Percentiles rank a stretch among this genome's conserved stretches.
phyloP scores from a whole-genome alignment of 257 asterid genomes.

The Penstemon newberryi region DNA sequence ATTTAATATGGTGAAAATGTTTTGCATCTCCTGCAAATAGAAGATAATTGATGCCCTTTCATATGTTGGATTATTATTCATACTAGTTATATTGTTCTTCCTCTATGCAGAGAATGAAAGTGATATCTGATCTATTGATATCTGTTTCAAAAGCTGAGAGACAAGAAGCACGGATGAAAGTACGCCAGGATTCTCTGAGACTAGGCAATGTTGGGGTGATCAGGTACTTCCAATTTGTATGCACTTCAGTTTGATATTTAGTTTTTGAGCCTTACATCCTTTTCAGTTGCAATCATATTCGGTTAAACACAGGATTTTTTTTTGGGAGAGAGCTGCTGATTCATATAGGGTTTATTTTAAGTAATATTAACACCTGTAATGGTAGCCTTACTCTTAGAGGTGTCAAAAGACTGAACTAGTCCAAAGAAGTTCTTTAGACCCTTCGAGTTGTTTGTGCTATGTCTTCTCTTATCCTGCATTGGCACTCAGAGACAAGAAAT shows the following conservation, averaged over 20 bases:
- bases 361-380: not conserved
- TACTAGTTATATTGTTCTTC: constrained; percentile 17
- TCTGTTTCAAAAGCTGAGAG: constrained; percentile 96
- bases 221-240: constrained; percentile 49
- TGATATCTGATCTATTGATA: constrained; percentile 84
- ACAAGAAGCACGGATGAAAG: constrained; percentile 93
- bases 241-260: not conserved
- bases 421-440: not conserved
- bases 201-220: constrained; percentile 93
- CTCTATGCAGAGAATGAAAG: constrained; percentile 74
- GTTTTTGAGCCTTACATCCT: not conserved
- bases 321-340: not conserved
- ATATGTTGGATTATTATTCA: constrained; percentile 27
- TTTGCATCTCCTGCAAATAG: not conserved
- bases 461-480: not conserved
- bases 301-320: too few relatives aligned
- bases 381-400: not conserved
- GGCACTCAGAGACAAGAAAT: not conserved
- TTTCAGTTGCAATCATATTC: too few relatives aligned
- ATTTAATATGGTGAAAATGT: constrained; percentile 8
- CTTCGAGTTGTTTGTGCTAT: not conserved
- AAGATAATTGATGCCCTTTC: constrained; percentile 11
- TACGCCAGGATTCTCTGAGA: constrained; percentile 91
- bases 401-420: not conserved
- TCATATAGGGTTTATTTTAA: not conserved